These are phyloP conservation scores for Annulohypoxylon moriforme DNA, from an alignment of 495 filamentous ascomycete species.

Conservation along the genomic window DNA sequence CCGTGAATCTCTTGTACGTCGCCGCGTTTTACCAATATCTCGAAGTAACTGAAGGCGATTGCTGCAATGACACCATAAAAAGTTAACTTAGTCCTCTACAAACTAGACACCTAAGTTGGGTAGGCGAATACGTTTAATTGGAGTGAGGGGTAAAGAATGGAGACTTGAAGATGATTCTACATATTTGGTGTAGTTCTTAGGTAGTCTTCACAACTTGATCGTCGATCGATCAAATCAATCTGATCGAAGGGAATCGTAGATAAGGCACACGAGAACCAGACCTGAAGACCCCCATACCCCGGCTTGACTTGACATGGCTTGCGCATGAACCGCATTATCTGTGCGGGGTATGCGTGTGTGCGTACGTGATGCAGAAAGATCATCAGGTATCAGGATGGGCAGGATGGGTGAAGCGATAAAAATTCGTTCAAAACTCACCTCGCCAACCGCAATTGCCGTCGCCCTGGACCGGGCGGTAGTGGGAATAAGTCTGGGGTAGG, in stretches of 20 bases:
- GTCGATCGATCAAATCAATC: constrained; percentile 27
- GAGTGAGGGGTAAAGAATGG: not conserved
- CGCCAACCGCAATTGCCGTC: constrained; percentile 99
- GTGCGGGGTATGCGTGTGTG: constrained; percentile 38
- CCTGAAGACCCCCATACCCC: constrained; percentile 3
- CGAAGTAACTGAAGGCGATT: constrained; percentile 92
- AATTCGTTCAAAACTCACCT: constrained; percentile 67
- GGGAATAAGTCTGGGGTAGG: constrained; percentile 84
- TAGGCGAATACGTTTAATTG: not conserved
- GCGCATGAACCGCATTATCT: constrained; percentile 26
- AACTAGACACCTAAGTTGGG: not conserved
- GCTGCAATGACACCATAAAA: constrained; percentile 61
- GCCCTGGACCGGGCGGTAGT: constrained; percentile 87
- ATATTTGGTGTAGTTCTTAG: not conserved
- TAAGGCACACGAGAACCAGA: constrained; percentile 28
- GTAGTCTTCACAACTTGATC: constrained; percentile 23
- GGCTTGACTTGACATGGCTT: constrained; percentile 16
- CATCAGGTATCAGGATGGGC: constrained; percentile 4
- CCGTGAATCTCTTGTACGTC: constrained; percentile 71
- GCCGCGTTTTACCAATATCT: constrained; percentile 75
- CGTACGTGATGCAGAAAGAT: constrained; percentile 29
- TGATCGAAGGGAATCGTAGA: constrained; percentile 36
- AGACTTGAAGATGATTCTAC: constrained; percentile 15
- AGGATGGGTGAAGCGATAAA: constrained; percentile 19
- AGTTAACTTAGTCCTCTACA: constrained; percentile 28